Percentiles rank a stretch among this genome's conserved stretches.
phyloP scores from a whole-genome alignment of 495 filamentous ascomycete species.

The Xylaria venustula region DNA sequence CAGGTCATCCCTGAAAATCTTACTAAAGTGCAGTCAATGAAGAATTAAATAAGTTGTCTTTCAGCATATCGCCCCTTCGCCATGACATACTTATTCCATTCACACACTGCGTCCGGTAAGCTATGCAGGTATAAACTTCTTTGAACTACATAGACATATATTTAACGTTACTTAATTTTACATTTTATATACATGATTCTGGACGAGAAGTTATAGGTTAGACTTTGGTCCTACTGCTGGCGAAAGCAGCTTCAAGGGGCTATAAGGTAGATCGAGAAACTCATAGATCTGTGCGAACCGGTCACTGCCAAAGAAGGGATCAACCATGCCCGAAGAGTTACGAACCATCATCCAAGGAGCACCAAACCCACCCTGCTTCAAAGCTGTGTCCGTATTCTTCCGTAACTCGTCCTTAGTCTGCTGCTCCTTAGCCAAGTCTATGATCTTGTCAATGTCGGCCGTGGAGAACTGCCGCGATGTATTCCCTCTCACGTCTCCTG shows the following conservation, averaged over 20 bases:
- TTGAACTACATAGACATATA: too few species aligned
- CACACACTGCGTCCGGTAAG: too few species aligned
- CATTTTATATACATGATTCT: too few species aligned
- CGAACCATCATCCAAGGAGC: slow-evolving; percentile 1
- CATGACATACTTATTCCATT: too few species aligned
- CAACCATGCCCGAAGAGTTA: neutral
- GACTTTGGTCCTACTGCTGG: neutral
- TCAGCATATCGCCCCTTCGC: too few species aligned
- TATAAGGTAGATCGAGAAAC: slow-evolving; percentile 1
- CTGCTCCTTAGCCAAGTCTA: neutral
- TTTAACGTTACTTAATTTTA: too few species aligned
- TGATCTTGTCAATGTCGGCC: neutral
- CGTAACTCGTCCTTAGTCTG: neutral
- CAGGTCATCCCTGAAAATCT: too few species aligned
- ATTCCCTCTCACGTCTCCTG: neutral
- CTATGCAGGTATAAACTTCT: too few species aligned
- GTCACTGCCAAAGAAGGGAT: slow-evolving; percentile 6
- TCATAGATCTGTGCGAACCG: slow-evolving; percentile 6
- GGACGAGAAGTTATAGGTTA: neutral
- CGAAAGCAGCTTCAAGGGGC: neutral
- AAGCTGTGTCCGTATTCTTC: neutral
- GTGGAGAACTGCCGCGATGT: neutral
- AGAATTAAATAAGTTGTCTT: too few species aligned
- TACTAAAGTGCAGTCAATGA: too few species aligned
- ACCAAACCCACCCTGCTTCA: neutral